phyloP scores from a whole-genome alignment of 768 basidiomycete genomes.

The Gelatoporia subvermispora region DNA sequence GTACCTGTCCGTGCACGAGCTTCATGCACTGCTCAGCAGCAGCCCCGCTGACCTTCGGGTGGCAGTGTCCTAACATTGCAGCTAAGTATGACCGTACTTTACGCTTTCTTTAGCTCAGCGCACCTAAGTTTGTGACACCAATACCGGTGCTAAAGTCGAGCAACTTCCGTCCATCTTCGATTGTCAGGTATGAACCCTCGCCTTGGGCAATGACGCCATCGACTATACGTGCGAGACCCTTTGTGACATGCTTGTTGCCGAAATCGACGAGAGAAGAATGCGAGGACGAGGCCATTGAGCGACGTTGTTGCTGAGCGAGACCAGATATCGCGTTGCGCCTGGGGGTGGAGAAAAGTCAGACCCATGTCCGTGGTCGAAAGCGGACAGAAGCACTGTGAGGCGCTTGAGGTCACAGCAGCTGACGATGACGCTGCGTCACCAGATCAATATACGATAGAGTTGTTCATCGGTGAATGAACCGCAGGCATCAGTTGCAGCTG shows the following conservation, averaged over 20 bases:
- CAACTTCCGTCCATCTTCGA: slow-evolving; percentile 66
- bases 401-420: too few relatives aligned
- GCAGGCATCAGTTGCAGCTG: too few relatives aligned
- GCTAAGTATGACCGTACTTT: background rate
- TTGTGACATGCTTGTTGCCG: slow-evolving; percentile 41
- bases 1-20: slow-evolving; percentile 74
- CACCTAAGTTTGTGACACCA: slow-evolving; percentile 81
- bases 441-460: too few relatives aligned
- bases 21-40: slow-evolving; percentile 85
- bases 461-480: too few relatives aligned
- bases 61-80: slow-evolving; percentile 64
- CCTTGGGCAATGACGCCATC: slow-evolving; percentile 62
- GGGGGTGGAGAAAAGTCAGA: too few relatives aligned
- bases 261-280: slow-evolving; percentile 26
- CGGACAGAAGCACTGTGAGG: too few relatives aligned
- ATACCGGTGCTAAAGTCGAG: slow-evolving; percentile 89
- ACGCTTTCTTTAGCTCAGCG: background rate
- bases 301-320: too few relatives aligned
- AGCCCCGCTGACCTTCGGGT: slow-evolving; percentile 80
- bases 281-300: slow-evolving; percentile 4
- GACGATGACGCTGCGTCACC: too few relatives aligned
- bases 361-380: too few relatives aligned
- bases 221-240: slow-evolving; percentile 36
- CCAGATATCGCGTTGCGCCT: too few relatives aligned
- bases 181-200: slow-evolving; percentile 67